A percentile compares a stretch with the other conserved stretches of the same genome.
Evolutionary conservation across 2,329 filamentous ascomycete genomes (phyloP).

Genomic region (Endocalyx cinctus): DNA sequence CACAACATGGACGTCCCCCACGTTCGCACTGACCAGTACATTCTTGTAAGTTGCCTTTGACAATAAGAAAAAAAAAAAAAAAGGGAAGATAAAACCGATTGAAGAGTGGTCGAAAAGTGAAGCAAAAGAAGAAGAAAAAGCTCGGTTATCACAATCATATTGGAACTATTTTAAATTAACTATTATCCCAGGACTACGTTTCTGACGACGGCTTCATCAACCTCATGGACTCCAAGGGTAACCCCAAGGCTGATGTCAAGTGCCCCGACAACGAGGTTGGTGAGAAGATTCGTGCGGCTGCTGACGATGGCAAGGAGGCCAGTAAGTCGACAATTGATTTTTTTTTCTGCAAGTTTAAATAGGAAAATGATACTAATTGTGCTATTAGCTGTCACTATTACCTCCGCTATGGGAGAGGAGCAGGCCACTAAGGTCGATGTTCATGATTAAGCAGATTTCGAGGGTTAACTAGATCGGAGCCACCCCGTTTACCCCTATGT

Average conservation of each 20-base stretch:
- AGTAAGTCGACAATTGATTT: conserved; percentile 69
- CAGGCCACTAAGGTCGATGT: conserved; percentile 85
- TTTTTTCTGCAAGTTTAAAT: too few relatives aligned
- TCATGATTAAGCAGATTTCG: too few relatives aligned
- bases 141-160: too few relatives aligned
- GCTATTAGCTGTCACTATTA: conserved; percentile 74
- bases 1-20: conserved; percentile 97
- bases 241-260: conserved; percentile 92
- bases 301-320: conserved; percentile 81
- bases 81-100: too few relatives aligned
- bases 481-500: too few relatives aligned
- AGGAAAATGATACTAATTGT: too few relatives aligned
- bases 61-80: too few relatives aligned
- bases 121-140: too few relatives aligned
- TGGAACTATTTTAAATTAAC: too few relatives aligned
- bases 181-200: conserved; percentile 71
- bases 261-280: conserved; percentile 85
- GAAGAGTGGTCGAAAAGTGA: too few relatives aligned
- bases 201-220: conserved; percentile 92
- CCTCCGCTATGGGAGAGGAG: conserved; percentile 96
- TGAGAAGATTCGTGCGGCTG: conserved; percentile 82
- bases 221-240: conserved; percentile 82
- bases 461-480: too few relatives aligned
- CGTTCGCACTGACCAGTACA: conserved; percentile 95
- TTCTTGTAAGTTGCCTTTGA: conserved; percentile 26